Evolutionary conservation across 129 eudicot species (phyloP), one percentile per base, ranked within the genome.

Genomic region (Dittrichia graveolens): DNA sequence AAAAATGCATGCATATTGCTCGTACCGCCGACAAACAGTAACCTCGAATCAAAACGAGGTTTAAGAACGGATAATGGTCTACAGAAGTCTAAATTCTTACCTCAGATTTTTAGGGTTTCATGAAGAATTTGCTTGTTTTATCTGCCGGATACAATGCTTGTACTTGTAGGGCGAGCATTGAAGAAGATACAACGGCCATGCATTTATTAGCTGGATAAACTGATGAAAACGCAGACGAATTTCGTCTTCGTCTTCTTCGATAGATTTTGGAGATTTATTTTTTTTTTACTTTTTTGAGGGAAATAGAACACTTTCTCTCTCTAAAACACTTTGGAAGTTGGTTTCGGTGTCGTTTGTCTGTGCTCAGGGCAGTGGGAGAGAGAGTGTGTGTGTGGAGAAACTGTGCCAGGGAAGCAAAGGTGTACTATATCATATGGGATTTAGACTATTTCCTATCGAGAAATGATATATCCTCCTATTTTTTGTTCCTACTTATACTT

Each of bases 351-450:
- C 8, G 56, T 59, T 68, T 68, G 74, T 77, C 44, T 39, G 70
- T 77, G 75, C 45, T 39, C 13, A 47, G 71, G 5, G 52, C 57
- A 67, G 19, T 15, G 80, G 5, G 71, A 11, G 55, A 0, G 72
- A 18, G 72, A 38, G 67, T 3, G 69, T 8, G 57, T 0, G 59
- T n/a, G 77, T 12, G 12, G 6, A 35, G 52, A 58, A 39, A 37
- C 6, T 44, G 67, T 46, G 75, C 18, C 74, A 75, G 75, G 59
- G 69, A 59, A 76, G 81, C 70, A 68, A 68, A 67, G 80, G 66
- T 6, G 50, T 75, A 67, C 47, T 13, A 54, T 63, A 55, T 48
- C 16, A 52, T 63, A 56, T 47, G 48, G n/a, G 60, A 67, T 67
- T n/a, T n/a, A n/a, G n/a, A n/a, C n/a, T n/a, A n/a, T n/a, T n/a